Conservation (phyloP, 2,329 filamentous ascomycete species). For the Volutella citrinella region DNA sequence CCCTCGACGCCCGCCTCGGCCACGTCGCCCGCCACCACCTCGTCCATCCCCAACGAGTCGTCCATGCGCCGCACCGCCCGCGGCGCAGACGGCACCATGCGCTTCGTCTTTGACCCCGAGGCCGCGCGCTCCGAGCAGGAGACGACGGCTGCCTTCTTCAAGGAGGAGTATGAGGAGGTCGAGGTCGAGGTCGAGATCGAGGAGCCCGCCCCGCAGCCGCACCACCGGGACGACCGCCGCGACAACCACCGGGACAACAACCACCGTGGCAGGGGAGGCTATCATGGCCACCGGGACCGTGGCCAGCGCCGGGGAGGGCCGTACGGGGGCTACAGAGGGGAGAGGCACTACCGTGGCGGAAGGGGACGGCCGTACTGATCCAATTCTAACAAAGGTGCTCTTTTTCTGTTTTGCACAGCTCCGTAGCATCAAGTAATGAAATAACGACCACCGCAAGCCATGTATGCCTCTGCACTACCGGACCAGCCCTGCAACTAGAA, state of each 20-base stretch:
- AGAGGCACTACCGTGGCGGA: conserved; percentile 31
- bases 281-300: conserved; percentile 30
- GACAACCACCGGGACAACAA: no score
- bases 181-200: conserved; percentile 73
- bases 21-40: conserved; percentile 38
- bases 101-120: conserved; percentile 84
- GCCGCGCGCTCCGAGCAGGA: conserved; percentile 70
- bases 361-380: conserved; percentile 31
- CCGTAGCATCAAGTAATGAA: no score
- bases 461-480: no score
- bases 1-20: conserved; percentile 28
- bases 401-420: neutral
- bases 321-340: conserved; percentile 34
- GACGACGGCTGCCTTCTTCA: conserved; percentile 65
- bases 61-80: conserved; percentile 32
- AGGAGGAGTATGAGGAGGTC: conserved; percentile 72
- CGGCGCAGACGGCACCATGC: conserved; percentile 69
- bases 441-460: no score
- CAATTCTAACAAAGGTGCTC: neutral
- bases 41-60: conserved; percentile 34
- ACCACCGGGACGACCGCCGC: no score
- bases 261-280: conserved; percentile 27
- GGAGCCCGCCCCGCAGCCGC: conserved; percentile 33
- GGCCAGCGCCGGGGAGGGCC: conserved; percentile 31
- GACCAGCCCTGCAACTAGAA: no score